Percentiles rank a stretch among this genome's conserved stretches.
phyloP scores from a whole-genome alignment of 2,329 filamentous ascomycete species.

The Byssothecium circinans region DNA sequence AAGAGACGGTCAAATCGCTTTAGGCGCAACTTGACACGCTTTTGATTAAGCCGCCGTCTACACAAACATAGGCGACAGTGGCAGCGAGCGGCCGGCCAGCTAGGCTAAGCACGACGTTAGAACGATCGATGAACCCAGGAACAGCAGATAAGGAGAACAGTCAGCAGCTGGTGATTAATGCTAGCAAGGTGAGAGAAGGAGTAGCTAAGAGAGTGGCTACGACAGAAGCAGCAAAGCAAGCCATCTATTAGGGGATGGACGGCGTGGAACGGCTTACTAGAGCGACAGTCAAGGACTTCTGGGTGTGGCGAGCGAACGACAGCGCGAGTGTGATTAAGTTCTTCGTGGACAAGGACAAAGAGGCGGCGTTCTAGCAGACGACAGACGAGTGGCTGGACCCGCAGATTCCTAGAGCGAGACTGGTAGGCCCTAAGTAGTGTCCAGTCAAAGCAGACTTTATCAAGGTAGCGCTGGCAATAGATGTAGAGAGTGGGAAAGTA shows the following conservation, averaged over 20 bases:
- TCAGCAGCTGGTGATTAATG: conserved; percentile 11
- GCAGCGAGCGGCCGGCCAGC: conserved; percentile 4
- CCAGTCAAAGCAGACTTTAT: conserved; percentile 14
- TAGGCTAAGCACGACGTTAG: conserved; percentile 2
- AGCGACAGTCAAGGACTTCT: conserved; percentile 10
- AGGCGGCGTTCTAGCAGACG: conserved; percentile 13
- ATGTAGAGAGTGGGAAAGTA: conserved; percentile 9
- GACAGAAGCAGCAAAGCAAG: conserved; percentile 9
- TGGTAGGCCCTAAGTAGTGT: conserved; percentile 15
- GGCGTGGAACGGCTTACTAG: conserved; percentile 9
- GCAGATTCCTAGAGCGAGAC: conserved; percentile 9
- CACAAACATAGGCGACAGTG: conserved; percentile 9
- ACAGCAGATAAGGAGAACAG: conserved; percentile 5
- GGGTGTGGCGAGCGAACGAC: conserved; percentile 10
- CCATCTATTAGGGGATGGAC: conserved; percentile 10
- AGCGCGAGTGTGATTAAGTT: conserved; percentile 15
- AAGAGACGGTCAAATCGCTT: conserved; percentile 3
- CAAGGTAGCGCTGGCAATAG: conserved; percentile 14
- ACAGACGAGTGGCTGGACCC: conserved; percentile 15
- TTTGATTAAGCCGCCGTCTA: conserved; percentile 8
- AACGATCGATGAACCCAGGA: conserved; percentile 3
- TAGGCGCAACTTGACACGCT: conserved; percentile 9
- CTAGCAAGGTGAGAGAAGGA: conserved; percentile 5
- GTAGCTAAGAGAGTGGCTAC: conserved; percentile 7
- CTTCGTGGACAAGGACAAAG: conserved; percentile 11